Evolutionary conservation across 257 asterid species (phyloP).

Genomic region (Echites panduratus): DNA sequence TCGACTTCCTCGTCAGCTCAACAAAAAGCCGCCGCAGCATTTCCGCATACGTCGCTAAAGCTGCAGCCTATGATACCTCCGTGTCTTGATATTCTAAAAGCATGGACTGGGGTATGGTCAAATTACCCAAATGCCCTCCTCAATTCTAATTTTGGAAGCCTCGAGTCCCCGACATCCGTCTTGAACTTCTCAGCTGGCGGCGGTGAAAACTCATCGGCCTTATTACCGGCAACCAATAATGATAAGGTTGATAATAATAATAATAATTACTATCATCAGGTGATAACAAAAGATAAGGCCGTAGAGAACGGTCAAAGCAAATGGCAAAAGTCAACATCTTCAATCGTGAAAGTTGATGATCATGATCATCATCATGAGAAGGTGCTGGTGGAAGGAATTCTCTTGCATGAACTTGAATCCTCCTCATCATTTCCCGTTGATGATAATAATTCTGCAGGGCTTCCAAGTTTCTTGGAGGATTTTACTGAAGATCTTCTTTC

Average conservation of each 20-base stretch:
- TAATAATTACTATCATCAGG: too few relatives aligned
- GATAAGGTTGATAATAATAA: too few relatives aligned
- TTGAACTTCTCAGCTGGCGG: neutral
- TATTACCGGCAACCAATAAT: too few relatives aligned
- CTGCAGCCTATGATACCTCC: neutral
- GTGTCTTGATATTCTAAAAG: neutral
- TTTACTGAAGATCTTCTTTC: neutral
- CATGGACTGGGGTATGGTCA: neutral
- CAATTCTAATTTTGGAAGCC: slow-evolving; percentile 4
- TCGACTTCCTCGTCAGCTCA: neutral
- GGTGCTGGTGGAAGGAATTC: too few relatives aligned
- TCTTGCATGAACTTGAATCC: neutral
- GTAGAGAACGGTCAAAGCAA: neutral
- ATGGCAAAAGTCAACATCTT: neutral
- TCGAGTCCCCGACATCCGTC: slow-evolving; percentile 13
- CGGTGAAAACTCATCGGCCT: too few relatives aligned
- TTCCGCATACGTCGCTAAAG: neutral
- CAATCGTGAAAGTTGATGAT: neutral
- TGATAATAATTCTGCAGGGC: neutral
- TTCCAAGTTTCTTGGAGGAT: slow-evolving; percentile 9
- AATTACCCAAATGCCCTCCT: neutral
- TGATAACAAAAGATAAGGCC: too few relatives aligned
- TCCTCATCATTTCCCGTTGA: neutral
- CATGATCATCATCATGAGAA: neutral
- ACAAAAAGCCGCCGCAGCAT: neutral